A percentile compares a stretch with the other conserved stretches of the same genome.
These are phyloP conservation scores for Pleurotus platypus DNA, from an alignment of 768 basidiomycete species.

Conservation along the genomic window DNA sequence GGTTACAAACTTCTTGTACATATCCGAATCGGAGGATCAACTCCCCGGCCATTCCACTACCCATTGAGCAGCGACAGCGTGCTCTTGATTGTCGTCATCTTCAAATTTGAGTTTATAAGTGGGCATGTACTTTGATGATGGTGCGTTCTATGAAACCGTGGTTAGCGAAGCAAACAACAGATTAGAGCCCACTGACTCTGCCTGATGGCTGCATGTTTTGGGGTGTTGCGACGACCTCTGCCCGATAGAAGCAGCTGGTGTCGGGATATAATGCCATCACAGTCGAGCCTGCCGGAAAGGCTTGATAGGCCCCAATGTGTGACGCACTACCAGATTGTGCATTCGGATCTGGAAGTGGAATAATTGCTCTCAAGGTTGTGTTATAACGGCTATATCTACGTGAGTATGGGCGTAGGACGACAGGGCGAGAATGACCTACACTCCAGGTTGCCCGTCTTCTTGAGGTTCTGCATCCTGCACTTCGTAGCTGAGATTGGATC, in stretches of 20 bases:
- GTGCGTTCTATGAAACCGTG: constrained; percentile 20
- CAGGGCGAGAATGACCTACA: constrained; percentile 26
- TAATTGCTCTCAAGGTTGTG: constrained; percentile 66
- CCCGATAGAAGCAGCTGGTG: constrained; percentile 88
- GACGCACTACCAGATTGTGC: constrained; percentile 54
- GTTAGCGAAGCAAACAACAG: background rate
- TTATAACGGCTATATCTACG: constrained; percentile 51
- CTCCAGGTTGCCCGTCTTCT: constrained; percentile 73
- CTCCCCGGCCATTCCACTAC: constrained; percentile 77
- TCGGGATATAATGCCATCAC: constrained; percentile 91
- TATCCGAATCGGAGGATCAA: background rate
- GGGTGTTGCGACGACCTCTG: constrained; percentile 76
- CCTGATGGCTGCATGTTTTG: constrained; percentile 33
- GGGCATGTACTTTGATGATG: constrained; percentile 46
- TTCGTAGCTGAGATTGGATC: constrained; percentile 55
- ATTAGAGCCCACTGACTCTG: constrained; percentile 23
- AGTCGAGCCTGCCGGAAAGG: constrained; percentile 65
- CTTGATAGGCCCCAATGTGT: constrained; percentile 67
- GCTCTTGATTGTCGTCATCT: constrained; percentile 84
- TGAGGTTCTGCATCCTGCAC: constrained; percentile 84
- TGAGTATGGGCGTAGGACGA: background rate
- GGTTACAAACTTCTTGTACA: too few species aligned
- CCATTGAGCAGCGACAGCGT: constrained; percentile 69
- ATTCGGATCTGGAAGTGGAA: constrained; percentile 75
- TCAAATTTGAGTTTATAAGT: constrained; percentile 83